Base-by-base conservation (phyloP, 2,329 filamentous ascomycete species). In the Ceratocystis papillata region DNA sequence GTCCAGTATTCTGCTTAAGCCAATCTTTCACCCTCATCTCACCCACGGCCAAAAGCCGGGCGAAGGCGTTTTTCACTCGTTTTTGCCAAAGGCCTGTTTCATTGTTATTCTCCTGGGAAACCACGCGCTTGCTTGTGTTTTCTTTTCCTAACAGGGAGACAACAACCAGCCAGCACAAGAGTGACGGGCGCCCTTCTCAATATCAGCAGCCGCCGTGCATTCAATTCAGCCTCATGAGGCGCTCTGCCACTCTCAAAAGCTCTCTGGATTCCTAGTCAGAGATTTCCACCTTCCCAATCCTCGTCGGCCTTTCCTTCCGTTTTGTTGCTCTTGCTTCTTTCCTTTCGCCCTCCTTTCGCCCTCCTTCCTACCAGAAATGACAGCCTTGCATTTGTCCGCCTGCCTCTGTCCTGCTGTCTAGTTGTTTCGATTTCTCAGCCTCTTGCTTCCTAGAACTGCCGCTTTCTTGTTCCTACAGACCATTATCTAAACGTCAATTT, bases 101-200 rank as follows among this genome's bases (percentile, higher is more conserved):
- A 61, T n/a, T 22, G 22, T 48, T 65, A 17, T 48, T 65, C 55
- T 62, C 55, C 64, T 33, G 17, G 55, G 44, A 57, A 59, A 65
- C 64, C 64, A 30, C 64, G 64, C 64, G 48, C 63, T 25, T 50
- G 50, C 30, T 41, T 53, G 12, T 57, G 12, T 57, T 57, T 25
- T 57, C 17, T 6, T 28, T 30, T 2, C 53, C 28, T 33, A 17
- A 7, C 53, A 57, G 53, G 25, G 25, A 57, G 53, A 57, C 53
- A 57, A 28, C 25, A 57, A 12, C 25, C 25, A 15, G 30, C 48
- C 48, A 50, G 22, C n/a, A 50, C 20, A 50, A 22, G 48, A 20
- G 22, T 20, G 20, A 50, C 48, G 48, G 48, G 30, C 53, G 53
- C 53, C 53, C 17, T 53, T 57, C 53, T 57, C 30, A 30, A 33